Conservation (phyloP, 805 yeast species). For the Yamadazyma endophytica region DNA sequence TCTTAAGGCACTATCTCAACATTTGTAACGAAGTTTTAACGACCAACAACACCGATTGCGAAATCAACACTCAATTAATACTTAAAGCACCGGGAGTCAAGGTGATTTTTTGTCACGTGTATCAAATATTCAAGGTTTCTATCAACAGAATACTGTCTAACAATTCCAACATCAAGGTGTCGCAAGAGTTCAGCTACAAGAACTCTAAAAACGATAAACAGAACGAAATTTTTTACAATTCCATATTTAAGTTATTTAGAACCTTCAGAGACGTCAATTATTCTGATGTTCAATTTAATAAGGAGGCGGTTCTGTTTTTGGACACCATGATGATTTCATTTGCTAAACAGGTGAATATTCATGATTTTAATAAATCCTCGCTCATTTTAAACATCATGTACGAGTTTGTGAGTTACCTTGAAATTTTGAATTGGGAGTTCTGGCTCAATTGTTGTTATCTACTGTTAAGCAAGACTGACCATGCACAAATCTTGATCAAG, state of each 20-base stretch:
- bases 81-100: slow-evolving; percentile 42
- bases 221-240: slow-evolving; percentile 31
- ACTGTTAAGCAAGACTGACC: slow-evolving; percentile 57
- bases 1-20: slow-evolving; percentile 53
- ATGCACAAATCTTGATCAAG: slow-evolving; percentile 57
- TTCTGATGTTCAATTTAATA: slow-evolving; percentile 8
- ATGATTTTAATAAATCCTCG: slow-evolving; percentile 36
- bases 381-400: slow-evolving; percentile 35
- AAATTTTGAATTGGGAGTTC: slow-evolving; percentile 63
- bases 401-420: slow-evolving; percentile 35
- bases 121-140: slow-evolving; percentile 37
- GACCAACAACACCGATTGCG: background rate
- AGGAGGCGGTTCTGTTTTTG: slow-evolving; percentile 12
- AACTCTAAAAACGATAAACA: slow-evolving; percentile 15
- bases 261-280: slow-evolving; percentile 33
- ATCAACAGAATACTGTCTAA: slow-evolving; percentile 19
- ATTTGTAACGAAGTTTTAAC: slow-evolving; percentile 14
- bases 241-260: slow-evolving; percentile 37
- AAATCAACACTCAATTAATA: slow-evolving; percentile 9
- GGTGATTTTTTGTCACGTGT: slow-evolving; percentile 42
- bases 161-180: slow-evolving; percentile 3
- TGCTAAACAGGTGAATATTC: slow-evolving; percentile 33
- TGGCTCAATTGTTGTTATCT: slow-evolving; percentile 62
- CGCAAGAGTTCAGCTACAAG: background rate
- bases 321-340: slow-evolving; percentile 32